phyloP scores from a whole-genome alignment of 2,329 filamentous ascomycete genomes.

The Beauveria medogensis region DNA sequence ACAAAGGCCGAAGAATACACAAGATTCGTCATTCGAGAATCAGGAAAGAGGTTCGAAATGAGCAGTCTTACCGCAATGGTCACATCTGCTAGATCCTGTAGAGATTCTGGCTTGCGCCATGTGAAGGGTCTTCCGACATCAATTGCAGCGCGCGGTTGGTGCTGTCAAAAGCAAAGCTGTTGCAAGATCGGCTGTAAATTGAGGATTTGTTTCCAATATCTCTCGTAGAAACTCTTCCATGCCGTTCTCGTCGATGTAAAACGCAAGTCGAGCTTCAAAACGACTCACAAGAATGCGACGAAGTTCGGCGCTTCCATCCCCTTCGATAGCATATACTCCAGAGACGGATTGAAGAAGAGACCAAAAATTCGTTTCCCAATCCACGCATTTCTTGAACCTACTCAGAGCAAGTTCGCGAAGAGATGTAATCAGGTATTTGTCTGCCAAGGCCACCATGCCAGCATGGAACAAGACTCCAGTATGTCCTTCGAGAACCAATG shows the following conservation, averaged over 20 bases:
- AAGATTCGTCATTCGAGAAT: too few species aligned
- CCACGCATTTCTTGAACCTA: background rate
- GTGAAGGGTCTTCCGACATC: too few species aligned
- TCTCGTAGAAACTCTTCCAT: background rate
- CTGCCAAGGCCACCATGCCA: background rate
- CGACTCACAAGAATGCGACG: background rate
- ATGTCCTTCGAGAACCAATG: background rate
- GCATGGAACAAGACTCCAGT: background rate
- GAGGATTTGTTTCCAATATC: background rate
- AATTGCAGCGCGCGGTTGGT: too few species aligned
- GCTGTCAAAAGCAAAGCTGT: too few species aligned
- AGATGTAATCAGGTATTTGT: background rate
- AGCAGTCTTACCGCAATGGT: too few species aligned
- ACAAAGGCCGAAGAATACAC: too few species aligned
- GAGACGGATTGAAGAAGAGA: background rate
- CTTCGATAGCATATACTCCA: background rate
- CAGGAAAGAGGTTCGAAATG: accelerated
- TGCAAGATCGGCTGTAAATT: background rate
- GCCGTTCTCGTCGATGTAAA: background rate
- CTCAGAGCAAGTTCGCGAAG: background rate
- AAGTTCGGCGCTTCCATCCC: background rate
- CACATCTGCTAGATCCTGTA: too few species aligned
- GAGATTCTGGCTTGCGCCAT: too few species aligned
- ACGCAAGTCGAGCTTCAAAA: background rate
- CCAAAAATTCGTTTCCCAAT: background rate